A percentile compares a stretch with the other conserved stretches of the same genome.
Conservation (phyloP, 345 rosid species). For the Eutrema heterophyllum region DNA sequence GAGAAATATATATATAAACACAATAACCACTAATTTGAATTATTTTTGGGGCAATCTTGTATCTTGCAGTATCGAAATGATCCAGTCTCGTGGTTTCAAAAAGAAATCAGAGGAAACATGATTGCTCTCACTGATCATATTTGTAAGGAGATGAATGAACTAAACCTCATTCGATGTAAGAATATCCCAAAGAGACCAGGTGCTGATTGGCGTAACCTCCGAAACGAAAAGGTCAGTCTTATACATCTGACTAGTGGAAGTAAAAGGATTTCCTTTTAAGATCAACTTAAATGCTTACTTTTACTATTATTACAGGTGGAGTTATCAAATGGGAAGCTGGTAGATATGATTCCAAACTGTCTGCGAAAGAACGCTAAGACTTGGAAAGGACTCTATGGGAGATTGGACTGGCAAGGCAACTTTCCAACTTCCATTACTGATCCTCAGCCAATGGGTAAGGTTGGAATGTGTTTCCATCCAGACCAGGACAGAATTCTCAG, state of each 20-base stretch:
- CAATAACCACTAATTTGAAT: background rate
- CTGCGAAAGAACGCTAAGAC: slow-evolving; percentile 70
- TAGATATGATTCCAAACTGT: slow-evolving; percentile 71
- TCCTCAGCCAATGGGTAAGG: slow-evolving; percentile 94
- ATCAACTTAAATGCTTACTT: background rate
- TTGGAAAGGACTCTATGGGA: slow-evolving; percentile 90
- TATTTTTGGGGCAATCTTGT: background rate
- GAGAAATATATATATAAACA: background rate
- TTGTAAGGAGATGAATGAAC: slow-evolving; percentile 75
- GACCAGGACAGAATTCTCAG: slow-evolving; percentile 82
- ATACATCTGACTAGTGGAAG: background rate
- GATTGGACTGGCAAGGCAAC: slow-evolving; percentile 91
- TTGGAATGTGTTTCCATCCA: slow-evolving; percentile 95
- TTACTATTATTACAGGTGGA: slow-evolving; percentile 38
- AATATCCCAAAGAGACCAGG: slow-evolving; percentile 80
- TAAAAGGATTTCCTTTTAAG: background rate
- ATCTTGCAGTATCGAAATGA: slow-evolving; percentile 49
- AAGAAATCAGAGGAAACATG: slow-evolving; percentile 53
- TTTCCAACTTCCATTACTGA: slow-evolving; percentile 86
- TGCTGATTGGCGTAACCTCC: slow-evolving; percentile 92
- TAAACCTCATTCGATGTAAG: slow-evolving; percentile 67
- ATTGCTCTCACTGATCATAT: slow-evolving; percentile 62
- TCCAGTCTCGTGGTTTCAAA: slow-evolving; percentile 83
- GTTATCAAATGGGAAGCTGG: slow-evolving; percentile 59
- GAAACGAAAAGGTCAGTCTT: slow-evolving; percentile 55